Conservation (phyloP, 371 early-diverging fungal genomes). For the Basidiobolus meristosporus region DNA sequence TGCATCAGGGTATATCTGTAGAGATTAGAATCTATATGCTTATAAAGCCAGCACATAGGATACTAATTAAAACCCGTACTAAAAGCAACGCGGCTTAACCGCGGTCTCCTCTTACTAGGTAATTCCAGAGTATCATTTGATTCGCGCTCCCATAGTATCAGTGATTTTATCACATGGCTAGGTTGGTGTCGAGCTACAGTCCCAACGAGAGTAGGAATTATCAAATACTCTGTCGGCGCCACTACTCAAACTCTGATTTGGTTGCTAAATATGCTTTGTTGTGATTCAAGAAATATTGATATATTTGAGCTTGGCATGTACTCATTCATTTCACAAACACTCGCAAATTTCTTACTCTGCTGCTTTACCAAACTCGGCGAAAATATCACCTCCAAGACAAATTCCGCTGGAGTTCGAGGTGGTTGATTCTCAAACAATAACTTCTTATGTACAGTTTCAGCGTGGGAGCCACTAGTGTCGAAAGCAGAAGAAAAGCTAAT, state of each 20-base stretch:
- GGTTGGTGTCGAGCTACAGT: constrained; percentile 66
- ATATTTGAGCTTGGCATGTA: too few relatives aligned
- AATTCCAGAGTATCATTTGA: constrained; percentile 20
- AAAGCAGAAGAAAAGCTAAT: too few relatives aligned
- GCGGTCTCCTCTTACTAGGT: constrained; percentile 5
- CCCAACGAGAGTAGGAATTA: constrained; percentile 59
- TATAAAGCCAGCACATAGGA: too few relatives aligned
- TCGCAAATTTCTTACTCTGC: constrained; percentile 24
- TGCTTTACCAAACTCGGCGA: constrained; percentile 24
- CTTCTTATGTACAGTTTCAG: too few relatives aligned
- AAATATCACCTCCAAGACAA: constrained; percentile 21
- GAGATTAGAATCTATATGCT: too few relatives aligned
- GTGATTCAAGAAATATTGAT: too few relatives aligned
- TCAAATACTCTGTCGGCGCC: constrained; percentile 68
- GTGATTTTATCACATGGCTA: constrained; percentile 69
- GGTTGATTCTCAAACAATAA: constrained; percentile 4
- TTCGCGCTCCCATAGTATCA: constrained; percentile 79
- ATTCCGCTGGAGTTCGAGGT: constrained; percentile 17
- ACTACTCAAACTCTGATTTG: constrained; percentile 19
- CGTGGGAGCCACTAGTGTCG: too few relatives aligned
- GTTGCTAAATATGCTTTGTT: too few relatives aligned
- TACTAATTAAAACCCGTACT: too few relatives aligned
- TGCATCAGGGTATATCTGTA: too few relatives aligned
- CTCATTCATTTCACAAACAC: constrained; percentile 12
- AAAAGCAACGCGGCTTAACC: too few relatives aligned